Evolutionary conservation across 2,329 filamentous ascomycete species (phyloP), one percentile per base, ranked within the genome.

Genomic region (Lachnellula arida): DNA sequence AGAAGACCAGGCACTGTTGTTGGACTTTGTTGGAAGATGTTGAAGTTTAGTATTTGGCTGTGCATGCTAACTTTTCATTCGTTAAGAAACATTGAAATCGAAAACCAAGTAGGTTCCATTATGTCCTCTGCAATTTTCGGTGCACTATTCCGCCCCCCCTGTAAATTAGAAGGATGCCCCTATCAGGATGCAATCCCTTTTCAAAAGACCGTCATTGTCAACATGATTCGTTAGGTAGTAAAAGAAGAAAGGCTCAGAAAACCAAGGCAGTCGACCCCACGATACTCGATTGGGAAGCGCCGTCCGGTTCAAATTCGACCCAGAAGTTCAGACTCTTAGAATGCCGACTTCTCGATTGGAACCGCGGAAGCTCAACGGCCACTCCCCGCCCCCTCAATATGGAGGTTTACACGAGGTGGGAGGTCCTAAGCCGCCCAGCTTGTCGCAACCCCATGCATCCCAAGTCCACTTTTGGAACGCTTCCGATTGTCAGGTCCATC

Each of bases 401-500:
- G 34, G 34, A 23, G 23, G 39, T n/a, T 39, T 51, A 57, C 15
- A 51, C 55, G 11, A 54, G 40, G 23, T 49, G 50, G 55, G 40
- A 46, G 46, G 23, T 50, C 17, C 32, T 48, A 15, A 43, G n/a
- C 37, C 37, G 7, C 44, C 60, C 59, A 62, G 35, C 49, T 55
- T 23, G 46, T 46, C 19, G 51, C 55, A 43, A 53, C 54, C 4
- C 44, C 52, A 17, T 48, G 50, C 46, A 32, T 37, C 49, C 56
- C 56, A 52, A 61, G 35, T 43, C 49, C 59, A 44, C 17, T 55
- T 17, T 61, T 62, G 23, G 55, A 39, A 32, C 55, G 28, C 43
- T 56, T 59, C 46, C 57, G 58, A 43, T 40, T 51, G 39, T 55
- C 59, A 34, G 63, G 8, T 32, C 62, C 56, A 28, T 64, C 60